phyloP scores from a whole-genome alignment of 2,329 filamentous ascomycete genomes.

The Ascochyta pisi region DNA sequence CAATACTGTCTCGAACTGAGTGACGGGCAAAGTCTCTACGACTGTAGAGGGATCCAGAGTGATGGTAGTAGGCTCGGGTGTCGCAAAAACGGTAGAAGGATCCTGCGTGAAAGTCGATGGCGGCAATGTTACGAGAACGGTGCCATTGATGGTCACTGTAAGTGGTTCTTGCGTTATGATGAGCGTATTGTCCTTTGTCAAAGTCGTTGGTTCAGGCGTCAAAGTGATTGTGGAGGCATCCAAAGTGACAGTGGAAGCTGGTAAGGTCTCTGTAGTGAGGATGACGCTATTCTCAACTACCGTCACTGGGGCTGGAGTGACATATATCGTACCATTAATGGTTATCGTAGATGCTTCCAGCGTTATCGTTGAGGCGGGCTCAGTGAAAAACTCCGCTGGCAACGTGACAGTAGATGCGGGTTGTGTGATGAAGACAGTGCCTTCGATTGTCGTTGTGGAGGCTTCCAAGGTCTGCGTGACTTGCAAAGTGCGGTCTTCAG shows the following conservation, averaged over 20 bases:
- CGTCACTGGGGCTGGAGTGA: slow-evolving; percentile 7
- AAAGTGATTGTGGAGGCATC: not conserved
- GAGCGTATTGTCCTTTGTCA: no score
- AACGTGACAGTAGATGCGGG: not conserved
- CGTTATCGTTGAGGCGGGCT: not conserved
- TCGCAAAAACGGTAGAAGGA: not conserved
- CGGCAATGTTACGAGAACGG: not conserved
- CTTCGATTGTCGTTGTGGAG: not conserved
- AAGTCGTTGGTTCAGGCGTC: no score
- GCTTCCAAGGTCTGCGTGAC: not conserved
- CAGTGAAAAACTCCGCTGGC: not conserved
- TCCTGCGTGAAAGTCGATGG: not conserved
- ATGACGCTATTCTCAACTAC: slow-evolving; percentile 4
- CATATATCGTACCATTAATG: not conserved
- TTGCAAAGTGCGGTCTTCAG: not conserved
- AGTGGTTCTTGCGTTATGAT: no score
- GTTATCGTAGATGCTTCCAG: not conserved
- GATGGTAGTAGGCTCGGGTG: slow-evolving; percentile 1
- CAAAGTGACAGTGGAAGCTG: not conserved
- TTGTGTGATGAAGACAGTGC: not conserved
- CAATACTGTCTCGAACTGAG: no score
- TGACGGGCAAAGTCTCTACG: not conserved
- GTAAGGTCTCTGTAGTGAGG: slow-evolving; percentile 8
- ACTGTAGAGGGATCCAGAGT: slow-evolving; percentile 4
- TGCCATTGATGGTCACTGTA: no score